Evolutionary conservation across 352 stramenopile species (phyloP), one percentile per base, ranked within the genome.

Genomic region (Blastocystis hominis): DNA sequence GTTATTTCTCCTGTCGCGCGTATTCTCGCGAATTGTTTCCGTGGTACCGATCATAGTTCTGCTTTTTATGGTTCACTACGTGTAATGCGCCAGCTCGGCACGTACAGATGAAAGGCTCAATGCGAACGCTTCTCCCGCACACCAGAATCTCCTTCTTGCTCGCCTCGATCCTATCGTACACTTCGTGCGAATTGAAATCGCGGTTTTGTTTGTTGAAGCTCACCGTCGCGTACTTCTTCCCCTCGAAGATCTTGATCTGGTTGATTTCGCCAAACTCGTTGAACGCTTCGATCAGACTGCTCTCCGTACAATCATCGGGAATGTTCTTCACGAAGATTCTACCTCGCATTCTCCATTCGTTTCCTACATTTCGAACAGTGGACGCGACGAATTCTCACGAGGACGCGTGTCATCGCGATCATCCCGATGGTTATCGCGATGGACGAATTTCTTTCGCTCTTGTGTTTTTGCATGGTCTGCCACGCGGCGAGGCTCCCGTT

Each of bases 21-120:
- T 40, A 47, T 17, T 50, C 7, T 17, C 34, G 24, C 5, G 6
- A 15, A 17, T 15, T 6, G 36, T 17, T 42, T 34, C 4, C 7
- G n/a, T 47, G 38, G 30, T 36, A 38, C 10, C 44, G 38, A 78
- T 55, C 44, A 38, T 61, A 78, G 17, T 38, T 30, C 15, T n/a
- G 13, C 42, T 42, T 78, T 47, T 38, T 55, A 59, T 78, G 68
- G n/a, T 78, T 78, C 68, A 78, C 68, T 78, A 78, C 40, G 3
- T 20, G 6, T 78, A 5, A 78, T 13, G 17, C 9, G 10, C 6
- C 42, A 20, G 7, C 13, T 40, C 5, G 47, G 9, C 30, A 7
- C 30, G 4, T 40, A 78, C 68, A 34, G 9, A 44, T 78, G 46
- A 78, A 78, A 5, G 68, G 68, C 34, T 78, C 68, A 13, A 78